Evolutionary conservation across 75 land plant genomes (phyloP).

Genomic region (Ceratopteris richardii): DNA sequence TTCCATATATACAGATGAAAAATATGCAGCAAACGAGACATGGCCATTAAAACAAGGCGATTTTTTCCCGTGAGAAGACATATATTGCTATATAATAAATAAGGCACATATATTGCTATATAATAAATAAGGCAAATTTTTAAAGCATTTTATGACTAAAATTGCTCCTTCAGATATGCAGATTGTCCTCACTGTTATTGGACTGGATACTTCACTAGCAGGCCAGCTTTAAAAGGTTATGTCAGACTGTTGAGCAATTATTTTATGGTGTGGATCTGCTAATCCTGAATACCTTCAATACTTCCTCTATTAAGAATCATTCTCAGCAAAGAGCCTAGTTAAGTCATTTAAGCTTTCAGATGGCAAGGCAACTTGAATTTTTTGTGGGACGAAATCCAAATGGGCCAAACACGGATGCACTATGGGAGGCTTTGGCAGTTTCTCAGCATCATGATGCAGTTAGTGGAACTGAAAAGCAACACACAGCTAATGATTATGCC

Average conservation of each 20-base stretch:
- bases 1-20: conserved; percentile 14
- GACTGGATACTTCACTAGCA: conserved; percentile 86
- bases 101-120: too few species aligned
- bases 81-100: too few species aligned
- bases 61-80: conserved; percentile 16
- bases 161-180: conserved; percentile 48
- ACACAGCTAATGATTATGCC: conserved; percentile 87
- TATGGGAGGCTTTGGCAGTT: conserved; percentile 73
- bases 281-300: neutral
- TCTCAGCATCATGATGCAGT: conserved; percentile 90
- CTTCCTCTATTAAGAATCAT: too few species aligned
- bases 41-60: conserved; percentile 16
- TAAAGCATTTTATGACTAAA: too few species aligned
- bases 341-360: too few species aligned
- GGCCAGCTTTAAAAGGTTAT: conserved; percentile 67
- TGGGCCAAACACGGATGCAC: conserved; percentile 44
- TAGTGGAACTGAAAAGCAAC: conserved; percentile 72
- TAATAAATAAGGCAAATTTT: too few species aligned
- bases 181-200: conserved; percentile 61
- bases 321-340: too few species aligned
- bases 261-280: neutral
- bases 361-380: conserved; percentile 76
- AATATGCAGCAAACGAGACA: conserved; percentile 10
- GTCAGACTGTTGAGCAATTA: conserved; percentile 32
- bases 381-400: conserved; percentile 35